Base-by-base conservation (phyloP, 345 rosid species). In the Citrus maxima region DNA sequence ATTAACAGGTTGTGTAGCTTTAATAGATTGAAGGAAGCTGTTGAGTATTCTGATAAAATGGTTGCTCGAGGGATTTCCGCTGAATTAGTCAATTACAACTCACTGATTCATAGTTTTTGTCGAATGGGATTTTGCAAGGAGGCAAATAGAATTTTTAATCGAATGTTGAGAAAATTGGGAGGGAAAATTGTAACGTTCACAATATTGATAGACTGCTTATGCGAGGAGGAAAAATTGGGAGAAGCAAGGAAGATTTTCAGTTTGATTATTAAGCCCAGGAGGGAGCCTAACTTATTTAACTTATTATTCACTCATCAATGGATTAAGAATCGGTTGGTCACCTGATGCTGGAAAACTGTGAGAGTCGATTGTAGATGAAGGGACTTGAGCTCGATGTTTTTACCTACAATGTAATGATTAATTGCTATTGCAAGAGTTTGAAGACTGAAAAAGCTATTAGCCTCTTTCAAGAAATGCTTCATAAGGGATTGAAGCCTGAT, bases 271-370 rank as follows among this genome's bases (percentile, higher is more conserved):
- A 35, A 35, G 37, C 77, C 72, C 5, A 76, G 74, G 1, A 74
- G 71, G 10, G 77, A 63, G 40, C 10, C 40, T 76, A 51, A 30
- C 64, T 32, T 30, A 30, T 30, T 32, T 73, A 51, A 84, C 87
- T 51, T 87, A 78, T 49, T 83, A 70, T 65, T 58, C 85, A 35
- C 70, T 89, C 61, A 49, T 89, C 24, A 72, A 78, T 32, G 84
- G 88, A 6, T 83, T 81, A 30, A 58, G 82, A 86, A 72, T 70
- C 83, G 81, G 73, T 67, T 22, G 67, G 73, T 78, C 72, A 77
- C 46, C 68, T 87, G 18, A 81, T 21, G 88, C 79, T 49, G 74
- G 14, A 60, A 81, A 72, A 34, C 77, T 83, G 76, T 58, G 77
- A 21, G 49, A 10, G 58, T 84, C 70, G 37, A 35, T 35, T 5